Evolutionary conservation across 2,329 filamentous ascomycete species (phyloP).

Genomic region (Rhynchosporium graminicola): DNA sequence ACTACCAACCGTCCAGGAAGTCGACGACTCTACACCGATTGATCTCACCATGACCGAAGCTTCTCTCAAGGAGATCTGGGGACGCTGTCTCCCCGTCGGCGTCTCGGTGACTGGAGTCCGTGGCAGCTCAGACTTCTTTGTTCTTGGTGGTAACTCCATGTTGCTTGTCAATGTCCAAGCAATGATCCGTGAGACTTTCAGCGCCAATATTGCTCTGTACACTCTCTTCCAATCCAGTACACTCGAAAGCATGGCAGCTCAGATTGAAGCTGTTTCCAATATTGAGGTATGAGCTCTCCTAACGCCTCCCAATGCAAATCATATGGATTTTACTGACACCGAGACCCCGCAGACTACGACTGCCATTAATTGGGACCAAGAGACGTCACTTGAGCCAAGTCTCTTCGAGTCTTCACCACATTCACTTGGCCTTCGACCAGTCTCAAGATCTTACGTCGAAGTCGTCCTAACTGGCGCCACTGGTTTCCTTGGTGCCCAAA

Average conservation of each 20-base stretch:
- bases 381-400: conserved; percentile 7
- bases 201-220: conserved; percentile 28
- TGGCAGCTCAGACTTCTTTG: conserved; percentile 38
- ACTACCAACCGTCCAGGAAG: neutral
- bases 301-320: no score
- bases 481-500: conserved; percentile 44
- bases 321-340: neutral
- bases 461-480: conserved; percentile 45
- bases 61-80: conserved; percentile 14
- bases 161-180: conserved; percentile 39
- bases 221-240: conserved; percentile 34
- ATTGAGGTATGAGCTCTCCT: neutral
- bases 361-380: conserved; percentile 10
- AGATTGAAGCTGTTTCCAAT: conserved; percentile 1
- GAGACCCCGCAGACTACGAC: neutral
- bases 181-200: conserved; percentile 33
- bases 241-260: conserved; percentile 29
- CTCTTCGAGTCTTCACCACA: conserved; percentile 7
- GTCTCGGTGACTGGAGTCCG: conserved; percentile 11
- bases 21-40: conserved; percentile 12
- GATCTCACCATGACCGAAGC: conserved; percentile 11
- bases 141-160: conserved; percentile 43
- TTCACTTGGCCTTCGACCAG: conserved; percentile 5
- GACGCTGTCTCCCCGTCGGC: conserved; percentile 9
- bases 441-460: conserved; percentile 13